Evolutionary conservation across 2,329 filamentous ascomycete genomes (phyloP).

Genomic region (Talaromyces amestolkiae): DNA sequence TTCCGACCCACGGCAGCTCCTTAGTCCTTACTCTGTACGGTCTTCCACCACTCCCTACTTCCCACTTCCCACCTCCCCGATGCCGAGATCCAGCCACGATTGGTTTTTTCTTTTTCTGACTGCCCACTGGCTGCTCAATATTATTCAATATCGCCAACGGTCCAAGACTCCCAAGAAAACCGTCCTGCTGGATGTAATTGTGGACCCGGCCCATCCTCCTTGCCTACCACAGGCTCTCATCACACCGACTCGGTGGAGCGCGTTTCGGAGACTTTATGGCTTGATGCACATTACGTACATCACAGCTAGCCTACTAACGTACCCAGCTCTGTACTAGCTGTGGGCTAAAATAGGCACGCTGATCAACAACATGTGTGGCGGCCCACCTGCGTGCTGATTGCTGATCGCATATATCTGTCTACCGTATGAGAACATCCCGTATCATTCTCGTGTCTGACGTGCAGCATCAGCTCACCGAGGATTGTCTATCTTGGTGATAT

Average conservation of each 20-base stretch:
- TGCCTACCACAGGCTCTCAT: not conserved
- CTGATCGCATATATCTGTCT: not conserved
- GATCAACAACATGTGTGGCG: constrained; percentile 1
- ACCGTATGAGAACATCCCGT: not conserved
- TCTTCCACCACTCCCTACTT: not conserved
- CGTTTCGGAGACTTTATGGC: not conserved
- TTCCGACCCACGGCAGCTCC: not conserved
- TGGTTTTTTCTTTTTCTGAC: not conserved
- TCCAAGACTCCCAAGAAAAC: not conserved
- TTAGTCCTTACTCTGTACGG: not conserved
- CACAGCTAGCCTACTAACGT: not conserved
- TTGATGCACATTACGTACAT: not conserved
- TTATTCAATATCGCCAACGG: not conserved
- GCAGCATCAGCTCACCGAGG: not conserved
- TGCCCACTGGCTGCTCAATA: too few species aligned
- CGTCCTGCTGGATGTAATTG: not conserved
- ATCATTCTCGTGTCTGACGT: constrained; percentile 4
- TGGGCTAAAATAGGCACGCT: not conserved
- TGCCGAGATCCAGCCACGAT: not conserved
- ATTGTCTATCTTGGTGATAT: not conserved
- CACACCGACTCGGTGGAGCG: not conserved
- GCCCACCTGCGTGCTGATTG: not conserved
- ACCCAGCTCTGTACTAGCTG: not conserved
- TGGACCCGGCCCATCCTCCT: not conserved
- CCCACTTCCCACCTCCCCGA: not conserved